Percentiles rank a stretch among this genome's conserved stretches.
Conservation (phyloP, 331 rosid species). For the Acacia concinna region DNA sequence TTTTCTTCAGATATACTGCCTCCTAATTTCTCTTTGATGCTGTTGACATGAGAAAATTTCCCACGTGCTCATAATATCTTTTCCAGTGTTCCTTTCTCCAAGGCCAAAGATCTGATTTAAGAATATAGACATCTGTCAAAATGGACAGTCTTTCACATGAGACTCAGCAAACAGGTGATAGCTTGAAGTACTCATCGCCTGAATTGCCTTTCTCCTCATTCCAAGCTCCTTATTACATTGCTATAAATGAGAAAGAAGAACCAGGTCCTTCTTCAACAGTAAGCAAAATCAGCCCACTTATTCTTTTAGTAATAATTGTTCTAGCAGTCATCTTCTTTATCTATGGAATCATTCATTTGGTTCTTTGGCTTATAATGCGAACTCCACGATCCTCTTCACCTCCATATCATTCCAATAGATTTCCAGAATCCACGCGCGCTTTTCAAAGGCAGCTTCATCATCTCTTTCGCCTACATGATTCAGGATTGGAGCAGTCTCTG, state of each 20-base stretch:
- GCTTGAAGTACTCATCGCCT: slow-evolving; percentile 41
- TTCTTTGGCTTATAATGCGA: slow-evolving; percentile 58
- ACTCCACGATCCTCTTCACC: slow-evolving; percentile 51
- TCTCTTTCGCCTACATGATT: slow-evolving; percentile 75
- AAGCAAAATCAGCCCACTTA: slow-evolving; percentile 59
- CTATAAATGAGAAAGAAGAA: slow-evolving; percentile 21
- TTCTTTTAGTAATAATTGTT: slow-evolving; percentile 63
- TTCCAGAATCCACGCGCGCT: slow-evolving; percentile 43
- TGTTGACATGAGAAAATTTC: neutral
- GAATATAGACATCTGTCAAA: slow-evolving; percentile 22
- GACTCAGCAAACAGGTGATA: slow-evolving; percentile 29
- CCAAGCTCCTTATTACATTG: slow-evolving; percentile 27
- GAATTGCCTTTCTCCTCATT: slow-evolving; percentile 34
- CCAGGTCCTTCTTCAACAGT: slow-evolving; percentile 47
- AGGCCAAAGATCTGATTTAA: slow-evolving; percentile 10
- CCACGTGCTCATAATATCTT: neutral
- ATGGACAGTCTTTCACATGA: slow-evolving; percentile 37
- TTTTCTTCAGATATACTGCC: neutral
- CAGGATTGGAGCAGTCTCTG: slow-evolving; percentile 74
- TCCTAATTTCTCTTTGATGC: neutral
- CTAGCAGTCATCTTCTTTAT: slow-evolving; percentile 70
- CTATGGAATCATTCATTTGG: slow-evolving; percentile 61
- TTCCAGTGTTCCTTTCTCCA: neutral
- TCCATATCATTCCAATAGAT: slow-evolving; percentile 53
- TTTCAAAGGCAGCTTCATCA: slow-evolving; percentile 90